These are phyloP conservation scores for Fusarium sulawesiense DNA, from an alignment of 2,329 filamentous ascomycete species.

Conservation along the genomic window DNA sequence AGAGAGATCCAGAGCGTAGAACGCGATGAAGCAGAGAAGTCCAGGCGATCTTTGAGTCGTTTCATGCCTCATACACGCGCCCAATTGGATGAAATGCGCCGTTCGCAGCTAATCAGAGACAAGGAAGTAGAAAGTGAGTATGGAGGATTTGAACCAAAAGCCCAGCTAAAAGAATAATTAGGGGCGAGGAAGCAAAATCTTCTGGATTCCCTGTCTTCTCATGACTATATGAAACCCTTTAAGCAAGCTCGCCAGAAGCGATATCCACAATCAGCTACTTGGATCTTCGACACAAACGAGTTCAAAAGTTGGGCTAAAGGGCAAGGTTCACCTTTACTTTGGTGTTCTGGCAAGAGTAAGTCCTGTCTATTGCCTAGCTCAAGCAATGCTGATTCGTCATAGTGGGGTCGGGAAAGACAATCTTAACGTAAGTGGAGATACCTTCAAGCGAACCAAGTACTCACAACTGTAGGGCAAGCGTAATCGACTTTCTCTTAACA, in stretches of 20 bases:
- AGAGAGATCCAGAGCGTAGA: slow-evolving; percentile 30
- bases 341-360: slow-evolving; percentile 50
- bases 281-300: slow-evolving; percentile 44
- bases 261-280: slow-evolving; percentile 41
- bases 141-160: too few relatives aligned
- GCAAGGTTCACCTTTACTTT: slow-evolving; percentile 29
- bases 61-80: not conserved
- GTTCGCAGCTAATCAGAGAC: fast-evolving
- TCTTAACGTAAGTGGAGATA: not conserved
- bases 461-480: not conserved
- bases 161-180: not conserved
- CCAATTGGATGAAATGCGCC: fast-evolving
- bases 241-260: slow-evolving; percentile 47
- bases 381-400: fast-evolving
- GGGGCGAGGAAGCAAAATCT: slow-evolving; percentile 39
- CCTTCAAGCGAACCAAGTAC: fast-evolving
- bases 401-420: slow-evolving; percentile 49
- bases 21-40: fast-evolving
- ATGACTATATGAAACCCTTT: slow-evolving; percentile 42
- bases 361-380: fast-evolving
- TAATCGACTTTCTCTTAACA: not conserved
- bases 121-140: not conserved
- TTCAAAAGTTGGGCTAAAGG: slow-evolving; percentile 43
- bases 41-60: fast-evolving
- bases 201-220: slow-evolving; percentile 44